Percentiles rank a stretch among this genome's conserved stretches.
Conservation (phyloP, 768 basidiomycete genomes). For the Clathrus columnatus region DNA sequence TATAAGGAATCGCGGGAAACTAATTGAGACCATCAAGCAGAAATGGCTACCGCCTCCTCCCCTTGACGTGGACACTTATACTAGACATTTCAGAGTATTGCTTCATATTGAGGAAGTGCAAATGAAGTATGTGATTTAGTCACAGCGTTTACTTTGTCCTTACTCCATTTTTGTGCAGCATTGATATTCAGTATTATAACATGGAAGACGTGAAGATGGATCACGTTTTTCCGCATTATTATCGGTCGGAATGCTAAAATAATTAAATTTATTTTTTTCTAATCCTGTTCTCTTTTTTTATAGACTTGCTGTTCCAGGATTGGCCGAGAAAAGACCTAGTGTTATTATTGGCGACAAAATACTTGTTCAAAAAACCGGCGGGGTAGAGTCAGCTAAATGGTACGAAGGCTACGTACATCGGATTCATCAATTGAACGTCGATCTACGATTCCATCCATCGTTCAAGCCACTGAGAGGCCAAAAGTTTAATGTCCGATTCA, state of each 20-base stretch:
- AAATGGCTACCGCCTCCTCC: conserved; percentile 26
- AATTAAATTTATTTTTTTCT: background rate
- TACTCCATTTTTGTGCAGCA: conserved; percentile 14
- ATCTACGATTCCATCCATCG: conserved; percentile 35
- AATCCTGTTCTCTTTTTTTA: background rate
- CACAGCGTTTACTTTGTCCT: conserved; percentile 27
- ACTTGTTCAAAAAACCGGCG: conserved; percentile 20
- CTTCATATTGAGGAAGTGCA: conserved; percentile 45
- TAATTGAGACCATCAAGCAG: conserved; percentile 20
- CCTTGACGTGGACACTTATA: conserved; percentile 33
- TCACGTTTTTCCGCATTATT: conserved; percentile 32
- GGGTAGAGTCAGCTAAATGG: conserved; percentile 18
- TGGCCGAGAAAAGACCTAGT: conserved; percentile 50
- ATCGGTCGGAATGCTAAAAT: conserved; percentile 10
- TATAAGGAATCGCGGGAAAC: conserved; percentile 29
- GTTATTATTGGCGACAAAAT: conserved; percentile 46
- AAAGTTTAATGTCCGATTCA: conserved; percentile 47
- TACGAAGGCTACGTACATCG: conserved; percentile 40
- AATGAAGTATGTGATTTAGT: conserved; percentile 28
- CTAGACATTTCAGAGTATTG: conserved; percentile 34
- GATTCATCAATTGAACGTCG: conserved; percentile 34
- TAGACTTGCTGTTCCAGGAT: conserved; percentile 44
- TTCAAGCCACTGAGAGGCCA: conserved; percentile 33
- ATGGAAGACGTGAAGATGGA: conserved; percentile 26
- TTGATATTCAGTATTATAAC: conserved; percentile 27